Percentiles rank a stretch among this genome's conserved stretches.
phyloP scores from a whole-genome alignment of 495 filamentous ascomycete species.

The Cairneyella variabilis region DNA sequence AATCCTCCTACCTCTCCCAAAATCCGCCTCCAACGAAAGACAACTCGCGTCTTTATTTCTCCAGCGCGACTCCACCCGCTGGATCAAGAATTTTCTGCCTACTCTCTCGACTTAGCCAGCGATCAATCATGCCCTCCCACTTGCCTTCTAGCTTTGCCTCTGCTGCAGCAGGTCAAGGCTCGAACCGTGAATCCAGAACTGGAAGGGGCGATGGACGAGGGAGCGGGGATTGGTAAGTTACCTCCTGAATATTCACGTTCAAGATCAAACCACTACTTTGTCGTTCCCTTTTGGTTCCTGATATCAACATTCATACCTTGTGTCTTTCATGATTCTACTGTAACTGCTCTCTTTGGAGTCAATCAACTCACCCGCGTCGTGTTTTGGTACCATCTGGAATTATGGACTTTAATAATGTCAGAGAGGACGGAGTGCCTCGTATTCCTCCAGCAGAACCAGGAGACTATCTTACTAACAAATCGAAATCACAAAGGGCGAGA shows the following conservation, averaged over 20 bases:
- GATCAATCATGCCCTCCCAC: slow-evolving; percentile 62
- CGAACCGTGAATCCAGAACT: slow-evolving; percentile 48
- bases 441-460: too few relatives aligned
- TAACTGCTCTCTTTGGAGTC: too few relatives aligned
- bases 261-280: too few relatives aligned
- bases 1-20: background rate
- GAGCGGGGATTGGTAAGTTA: slow-evolving; percentile 54
- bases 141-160: slow-evolving; percentile 82
- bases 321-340: too few relatives aligned
- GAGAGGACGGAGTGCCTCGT: too few relatives aligned
- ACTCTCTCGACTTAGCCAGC: slow-evolving; percentile 7
- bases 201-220: slow-evolving; percentile 51
- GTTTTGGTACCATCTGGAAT: too few relatives aligned
- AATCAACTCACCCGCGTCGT: too few relatives aligned
- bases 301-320: too few relatives aligned
- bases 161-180: slow-evolving; percentile 70
- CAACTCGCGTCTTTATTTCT: slow-evolving; percentile 14
- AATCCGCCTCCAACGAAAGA: background rate
- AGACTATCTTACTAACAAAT: too few relatives aligned
- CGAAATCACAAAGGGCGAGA: too few relatives aligned
- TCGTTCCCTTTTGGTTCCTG: too few relatives aligned
- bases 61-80: slow-evolving; percentile 14
- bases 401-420: too few relatives aligned
- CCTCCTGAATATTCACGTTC: background rate
- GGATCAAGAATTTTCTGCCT: slow-evolving; percentile 14